Evolutionary conservation across 1,139 yeast genomes (phyloP), one percentile per base, ranked within the genome.

Genomic region (Pichia sp.): DNA sequence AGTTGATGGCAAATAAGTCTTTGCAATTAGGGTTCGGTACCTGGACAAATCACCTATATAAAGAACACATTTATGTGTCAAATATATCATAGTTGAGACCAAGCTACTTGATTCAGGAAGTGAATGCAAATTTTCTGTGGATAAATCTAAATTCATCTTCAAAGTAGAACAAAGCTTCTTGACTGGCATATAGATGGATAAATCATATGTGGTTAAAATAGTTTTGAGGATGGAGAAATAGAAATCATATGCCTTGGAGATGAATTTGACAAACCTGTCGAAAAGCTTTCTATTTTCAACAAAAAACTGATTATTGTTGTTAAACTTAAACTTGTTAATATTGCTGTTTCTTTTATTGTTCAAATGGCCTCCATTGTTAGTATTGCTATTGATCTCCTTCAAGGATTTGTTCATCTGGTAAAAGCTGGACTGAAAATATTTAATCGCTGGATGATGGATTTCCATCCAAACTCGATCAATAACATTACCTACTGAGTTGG

Each of bases 401-500:
- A 47, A 49, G 42, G 43, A 52, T 4, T 29, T 29, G 10, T 37
- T 28, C 9, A n/a, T 10, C 3, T 54, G 55, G 5, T 64, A 64
- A 55, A 73, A 77, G 42, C 65, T 71, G 9, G 57, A 52, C 52
- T 72, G 75, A 52, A 68, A 80, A 56, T 71, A 72, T 52, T 79
- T 79, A 49, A 81, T 69, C 1, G 77, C 71, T 1, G 86, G 86
- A 53, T 79, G 79, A 54, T 79, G 83, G 54, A 81, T 72, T 16
- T 77, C 75, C 29, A 67, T 57, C 88, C 88, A 82, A 27, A 79
- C 58, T 5, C 60, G 53, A 41, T 77, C 81, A 28, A 81, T 60
- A 28, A 60, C 50, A 11, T 53, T 54, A 7, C 55, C 59, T 2
- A 43, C 33, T 2, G 47, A 45, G 11, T 27, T 39, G 5, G 43